Percentiles rank a stretch among this genome's conserved stretches.
Evolutionary conservation across 768 basidiomycete genomes (phyloP).

Genomic region (Pleurotus salmoneostramineus): DNA sequence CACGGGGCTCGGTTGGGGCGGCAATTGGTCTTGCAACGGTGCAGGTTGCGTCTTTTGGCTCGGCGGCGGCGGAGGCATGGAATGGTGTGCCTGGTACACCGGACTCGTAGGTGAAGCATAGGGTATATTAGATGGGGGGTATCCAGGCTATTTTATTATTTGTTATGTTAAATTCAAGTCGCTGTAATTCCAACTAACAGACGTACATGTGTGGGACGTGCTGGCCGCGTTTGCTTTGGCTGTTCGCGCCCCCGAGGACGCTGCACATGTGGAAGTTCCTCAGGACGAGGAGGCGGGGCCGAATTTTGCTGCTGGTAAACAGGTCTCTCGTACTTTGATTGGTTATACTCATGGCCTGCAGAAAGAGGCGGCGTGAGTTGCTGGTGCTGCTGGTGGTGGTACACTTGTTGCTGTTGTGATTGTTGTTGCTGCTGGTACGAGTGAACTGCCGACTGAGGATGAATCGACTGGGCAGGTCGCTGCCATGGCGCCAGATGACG

Average conservation of each 20-base stretch:
- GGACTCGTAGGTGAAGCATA: conserved; percentile 7
- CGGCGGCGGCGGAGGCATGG: conserved; percentile 12
- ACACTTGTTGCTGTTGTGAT: conserved; percentile 20
- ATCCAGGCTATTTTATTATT: background rate
- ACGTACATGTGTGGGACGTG: conserved; percentile 50
- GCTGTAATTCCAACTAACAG: background rate
- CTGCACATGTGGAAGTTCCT: conserved; percentile 32
- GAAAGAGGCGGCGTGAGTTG: conserved; percentile 47
- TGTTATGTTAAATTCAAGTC: too few relatives aligned
- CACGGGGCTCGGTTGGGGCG: conserved; percentile 27
- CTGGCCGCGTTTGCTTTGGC: conserved; percentile 36
- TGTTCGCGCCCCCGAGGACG: conserved; percentile 41
- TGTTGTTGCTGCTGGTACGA: conserved; percentile 14
- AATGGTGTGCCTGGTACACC: background rate
- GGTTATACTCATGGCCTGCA: conserved; percentile 32
- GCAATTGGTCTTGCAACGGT: conserved; percentile 9
- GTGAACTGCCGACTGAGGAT: conserved; percentile 13
- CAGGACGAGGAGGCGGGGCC: conserved; percentile 19
- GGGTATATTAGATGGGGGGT: background rate
- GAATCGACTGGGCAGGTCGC: conserved; percentile 18
- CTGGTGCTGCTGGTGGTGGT: conserved; percentile 46
- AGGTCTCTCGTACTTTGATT: conserved; percentile 44
- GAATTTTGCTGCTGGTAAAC: conserved; percentile 24
- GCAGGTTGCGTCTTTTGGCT: conserved; percentile 5
- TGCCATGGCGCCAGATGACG: conserved; percentile 34